Base-by-base conservation (phyloP, 176 grass and related monocot genomes). In the Carex kokanica region DNA sequence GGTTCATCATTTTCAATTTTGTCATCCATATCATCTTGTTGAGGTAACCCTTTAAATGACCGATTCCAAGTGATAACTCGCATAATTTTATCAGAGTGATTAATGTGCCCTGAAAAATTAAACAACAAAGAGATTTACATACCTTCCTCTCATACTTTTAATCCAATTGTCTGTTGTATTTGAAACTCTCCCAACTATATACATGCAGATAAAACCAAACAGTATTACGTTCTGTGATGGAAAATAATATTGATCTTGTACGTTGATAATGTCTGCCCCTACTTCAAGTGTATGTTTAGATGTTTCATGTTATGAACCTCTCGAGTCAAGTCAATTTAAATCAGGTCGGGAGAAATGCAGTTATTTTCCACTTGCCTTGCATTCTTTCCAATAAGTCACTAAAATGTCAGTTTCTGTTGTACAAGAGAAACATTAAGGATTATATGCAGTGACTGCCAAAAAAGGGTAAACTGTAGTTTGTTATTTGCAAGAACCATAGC, bases 61-160 rank as follows among this genome's bases (percentile, higher is more conserved):
- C 89, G 92, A 75, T 98, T 98, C 95, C 95, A 98, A 74, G 92
- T 98, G 74, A 95, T 98, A 80, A 95, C 95, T 84, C 86, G 88
- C 95, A 98, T 98, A 74, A 98, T 92, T 87, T 87, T 98, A 74
- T 84, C 88, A 78, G 90, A 98, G 74, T 98, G 92, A 86, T 98
- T 87, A 45, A 95, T 93, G 75, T 98, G 95, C 54, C 95, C 95
- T 95, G 54, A 77, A 83, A 81, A 86, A 68, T 21, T 75, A 82
- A 20, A 84, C 79, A 7, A 78, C 16, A 73, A 87, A 80, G 79
- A 49, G 34, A 58, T 60, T 82, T 65, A 82, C 62, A 82, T 55
- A 77, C 11, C 27, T 74, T 8, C 1, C 1, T 74, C 43, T 74
- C 41, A 74, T 51, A 49, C 43, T 14, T 70, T 56, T 54, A 53